Base-by-base conservation (phyloP, 176 grass and related monocot genomes). In the Musa itinerans region DNA sequence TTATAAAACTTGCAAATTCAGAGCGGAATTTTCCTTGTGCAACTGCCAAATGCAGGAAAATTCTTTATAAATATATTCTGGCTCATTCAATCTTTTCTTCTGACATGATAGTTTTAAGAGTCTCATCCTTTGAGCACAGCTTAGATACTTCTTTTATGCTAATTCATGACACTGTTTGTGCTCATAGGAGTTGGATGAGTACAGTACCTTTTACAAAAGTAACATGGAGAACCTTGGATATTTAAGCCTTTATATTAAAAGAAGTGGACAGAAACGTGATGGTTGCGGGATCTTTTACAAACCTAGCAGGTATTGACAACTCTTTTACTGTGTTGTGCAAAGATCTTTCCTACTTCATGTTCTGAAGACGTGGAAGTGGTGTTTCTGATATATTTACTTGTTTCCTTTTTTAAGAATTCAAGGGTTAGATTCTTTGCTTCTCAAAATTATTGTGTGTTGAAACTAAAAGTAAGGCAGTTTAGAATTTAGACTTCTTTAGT, bases 281-380 rank as follows among this genome's bases (percentile, higher is more conserved):
- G 94, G 94, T 58, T 98, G 94, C 87, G 90, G 94, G 16, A 98
- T 98, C 62, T 87, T 98, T 73, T 93, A 93, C 79, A 98, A 91
- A 76, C 68, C 79, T 62, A 85, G 82, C 67, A 85, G 90, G 94
- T 92, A 80, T 29, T 27, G 20, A 63, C 70, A 57, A 54, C 55
- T 17, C 50, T 17, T 57, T 5, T 54, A 54, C 34, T 11, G n/a
- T 79, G 10, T 21, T 72, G 11, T 17, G 15, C 23, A 49, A 9
- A 1, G 65, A 73, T 15, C 16, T 72, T 20, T 25, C 52, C n/a
- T 74, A 27, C 56, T 54, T 25, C 48, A 11, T 59, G 20, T 68
- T 61, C 50, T 43, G 54, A 53, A 9, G 53, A 76, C 27, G 51
- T 50, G 52, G 24, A 80, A 66, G 80, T 74, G 25, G 50, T 49